phyloP scores from a whole-genome alignment of 345 rosid species.

The Eucalyptus caleyi region DNA sequence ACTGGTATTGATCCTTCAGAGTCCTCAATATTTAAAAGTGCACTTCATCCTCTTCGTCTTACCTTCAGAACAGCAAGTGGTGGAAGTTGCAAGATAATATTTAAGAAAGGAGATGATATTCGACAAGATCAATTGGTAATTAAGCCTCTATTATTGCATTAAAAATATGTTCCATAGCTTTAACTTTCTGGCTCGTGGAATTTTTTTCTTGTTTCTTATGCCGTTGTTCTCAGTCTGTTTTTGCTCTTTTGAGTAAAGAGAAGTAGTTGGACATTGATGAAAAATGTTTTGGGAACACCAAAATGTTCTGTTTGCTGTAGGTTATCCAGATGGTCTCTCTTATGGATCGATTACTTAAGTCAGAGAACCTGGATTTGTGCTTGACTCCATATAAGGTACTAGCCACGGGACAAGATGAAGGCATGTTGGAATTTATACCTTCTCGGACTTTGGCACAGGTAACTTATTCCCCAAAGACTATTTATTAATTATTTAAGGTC shows the following conservation, averaged over 20 bases:
- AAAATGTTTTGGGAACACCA: background rate
- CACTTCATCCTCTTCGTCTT: conserved; percentile 80
- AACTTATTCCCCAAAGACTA: background rate
- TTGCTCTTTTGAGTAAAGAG: background rate
- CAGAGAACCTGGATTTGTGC: conserved; percentile 88
- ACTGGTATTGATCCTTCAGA: conserved; percentile 89
- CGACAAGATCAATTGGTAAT: conserved; percentile 96
- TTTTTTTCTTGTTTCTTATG: background rate
- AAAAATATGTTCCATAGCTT: background rate
- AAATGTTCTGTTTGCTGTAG: conserved; percentile 22
- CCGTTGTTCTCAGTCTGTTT: background rate
- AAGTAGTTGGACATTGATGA: background rate
- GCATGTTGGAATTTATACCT: conserved; percentile 97
- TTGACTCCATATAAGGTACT: conserved; percentile 90
- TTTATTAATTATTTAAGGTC: background rate
- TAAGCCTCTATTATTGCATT: background rate
- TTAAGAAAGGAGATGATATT: conserved; percentile 97
- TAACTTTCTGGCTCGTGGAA: background rate
- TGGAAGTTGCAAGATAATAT: conserved; percentile 72
- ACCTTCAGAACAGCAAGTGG: conserved; percentile 69
- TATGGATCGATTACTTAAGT: conserved; percentile 92
- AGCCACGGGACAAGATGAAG: conserved; percentile 99
- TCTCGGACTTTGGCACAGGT: conserved; percentile 94
- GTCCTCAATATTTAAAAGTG: conserved; percentile 93
- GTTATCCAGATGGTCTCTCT: conserved; percentile 99